Evolutionary conservation across 208 protist genomes (phyloP), one percentile per base, ranked within the genome.

Genomic region (Naegleria gruberi): DNA sequence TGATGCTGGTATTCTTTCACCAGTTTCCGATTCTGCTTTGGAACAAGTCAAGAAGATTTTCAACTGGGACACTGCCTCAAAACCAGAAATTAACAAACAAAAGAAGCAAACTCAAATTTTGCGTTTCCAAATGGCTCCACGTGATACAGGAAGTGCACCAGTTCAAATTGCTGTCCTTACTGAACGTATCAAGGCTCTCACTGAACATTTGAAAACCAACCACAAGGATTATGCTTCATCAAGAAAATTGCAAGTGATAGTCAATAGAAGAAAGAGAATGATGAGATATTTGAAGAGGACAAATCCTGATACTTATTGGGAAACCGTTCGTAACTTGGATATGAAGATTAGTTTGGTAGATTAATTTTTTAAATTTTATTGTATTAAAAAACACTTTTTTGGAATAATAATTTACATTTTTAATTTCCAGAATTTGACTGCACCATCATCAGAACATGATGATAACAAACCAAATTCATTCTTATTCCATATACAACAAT

Each of bases 401-500:
- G 51, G 23, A 65, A 65, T 23, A 65, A 65, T 10, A 65, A 10
- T 65, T 34, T 6, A 43, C 40, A 42, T 40, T 17, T 43, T 34
- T 34, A 87, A 55, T 40, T 88, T 88, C 90, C 90, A 91, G 19
- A 91, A 17, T 47, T 90, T 90, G 15, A 91, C 23, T 23, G 34
- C 37, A 8, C 17, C 30, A 85, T 91, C 90, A 43, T 91, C 90
- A 8, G 51, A 57, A 43, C 47, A 87, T 12, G 90, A 87, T 8
- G 90, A 82, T 23, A 91, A 74, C n/a, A 46, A 15, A 57, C 37
- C 86, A n/a, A 46, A 44, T 7, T 89, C 7, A n/a, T 34, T 26
- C 23, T 6, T 89, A 85, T 85, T 87, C 86, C 86, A 91, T 30
- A 26, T n/a, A 34, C 91, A 88, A 81, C 89, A 91, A 86, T 91